Evolutionary conservation across 257 asterid species (phyloP), one percentile per base, ranked within the genome.

Genomic region (Przewalskia tangutica): DNA sequence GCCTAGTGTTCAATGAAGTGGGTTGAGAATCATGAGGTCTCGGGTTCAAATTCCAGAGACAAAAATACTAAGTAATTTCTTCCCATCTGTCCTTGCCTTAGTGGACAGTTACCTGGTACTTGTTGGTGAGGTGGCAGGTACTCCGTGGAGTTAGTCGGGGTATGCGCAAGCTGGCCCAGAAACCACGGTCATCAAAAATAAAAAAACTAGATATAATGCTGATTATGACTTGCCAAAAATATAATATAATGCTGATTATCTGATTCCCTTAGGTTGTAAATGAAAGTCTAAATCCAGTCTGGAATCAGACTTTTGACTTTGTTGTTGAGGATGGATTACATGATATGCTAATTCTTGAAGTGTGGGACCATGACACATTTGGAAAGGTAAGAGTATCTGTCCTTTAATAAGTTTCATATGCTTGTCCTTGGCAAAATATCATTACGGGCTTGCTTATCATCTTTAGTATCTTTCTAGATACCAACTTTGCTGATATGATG

Each of bases 221-320:
- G 18, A 20, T 46, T 4, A 20, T 71, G 7, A 46, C 59, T 6
- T 71, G 2, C 59, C 79, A 11, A 71, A 18, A 71, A 3, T 46
- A 42, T 11, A 0, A 0, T 20, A 27, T 71, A 75, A 50, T 13
- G 5, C 18, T 13, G 36, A 75, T 75, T 7, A 50, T 50, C 79
- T 67, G 60, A 64, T 42, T 82, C 8, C 66, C 58, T 88, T 89
- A 95, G 98, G 98, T 95, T 38, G 68, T 93, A 59, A 91, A 88
- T 14, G 89, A 93, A 85, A 93, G 92, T 0, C 79, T 92, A 88
- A 91, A 94, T 87, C 99, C 99, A 0, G 94, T 91, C 9, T 95
- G 99, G 99, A 91, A 95, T 85, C 99, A 95, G 83, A 93, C 99
- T 9, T 95, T 95, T 81, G 98, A 95, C 83, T 91, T 95, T 71